Percentiles rank a stretch among this genome's conserved stretches.
Conservation (phyloP, 164 flowering plant species). For the Liquidambar formosana region DNA sequence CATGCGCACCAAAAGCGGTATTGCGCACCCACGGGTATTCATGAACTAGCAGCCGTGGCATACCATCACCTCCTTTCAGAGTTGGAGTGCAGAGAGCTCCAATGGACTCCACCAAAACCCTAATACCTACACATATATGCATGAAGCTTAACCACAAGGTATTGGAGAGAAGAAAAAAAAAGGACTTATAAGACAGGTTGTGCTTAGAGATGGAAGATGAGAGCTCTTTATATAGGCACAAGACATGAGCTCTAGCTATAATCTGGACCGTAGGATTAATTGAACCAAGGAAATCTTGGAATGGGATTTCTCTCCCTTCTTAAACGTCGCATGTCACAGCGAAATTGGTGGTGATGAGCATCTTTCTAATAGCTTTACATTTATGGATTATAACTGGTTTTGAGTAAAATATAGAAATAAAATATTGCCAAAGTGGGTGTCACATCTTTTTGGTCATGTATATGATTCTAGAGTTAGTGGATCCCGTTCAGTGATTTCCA, state of each 20-base stretch:
- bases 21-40: conserved; percentile 25
- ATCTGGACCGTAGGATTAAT: conserved; percentile 6
- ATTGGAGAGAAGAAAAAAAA: too few species aligned
- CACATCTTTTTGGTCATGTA: too few species aligned
- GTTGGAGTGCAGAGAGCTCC: conserved; percentile 27
- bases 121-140: neutral
- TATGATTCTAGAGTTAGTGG: neutral
- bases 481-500: neutral
- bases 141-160: too few species aligned
- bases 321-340: too few species aligned
- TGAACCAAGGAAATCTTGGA: neutral
- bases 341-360: too few species aligned
- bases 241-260: neutral
- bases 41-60: conserved; percentile 31
- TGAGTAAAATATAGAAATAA: too few species aligned
- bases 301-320: neutral
- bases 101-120: conserved; percentile 8
- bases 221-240: conserved; percentile 12
- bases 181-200: too few species aligned
- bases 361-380: neutral
- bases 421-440: too few species aligned
- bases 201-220: too few species aligned
- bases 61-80: conserved; percentile 26
- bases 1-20: neutral
- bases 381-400: neutral